These are phyloP conservation scores for Tolypocladium sp. DNA, from an alignment of 2,329 filamentous ascomycete genomes.

Conservation along the genomic window DNA sequence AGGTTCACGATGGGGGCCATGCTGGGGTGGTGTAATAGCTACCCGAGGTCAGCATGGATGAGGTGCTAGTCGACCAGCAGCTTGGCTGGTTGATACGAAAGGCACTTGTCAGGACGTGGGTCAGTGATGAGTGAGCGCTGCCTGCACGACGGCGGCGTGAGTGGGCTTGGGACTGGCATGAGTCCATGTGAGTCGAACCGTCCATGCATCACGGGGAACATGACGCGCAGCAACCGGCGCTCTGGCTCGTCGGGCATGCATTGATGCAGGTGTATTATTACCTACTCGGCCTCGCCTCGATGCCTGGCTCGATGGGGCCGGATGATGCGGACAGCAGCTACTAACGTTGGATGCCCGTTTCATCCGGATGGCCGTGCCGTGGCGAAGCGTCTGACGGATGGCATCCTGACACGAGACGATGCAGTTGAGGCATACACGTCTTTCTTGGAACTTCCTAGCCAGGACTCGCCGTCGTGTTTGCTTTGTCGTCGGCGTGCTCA, in stretches of 20 bases:
- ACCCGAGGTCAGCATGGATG: neutral
- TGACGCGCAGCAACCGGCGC: neutral
- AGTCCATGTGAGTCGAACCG: neutral
- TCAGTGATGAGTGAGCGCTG: neutral
- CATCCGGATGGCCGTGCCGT: neutral
- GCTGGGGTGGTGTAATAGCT: neutral
- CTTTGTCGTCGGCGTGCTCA: neutral
- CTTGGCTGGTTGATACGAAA: neutral
- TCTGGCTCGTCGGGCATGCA: neutral
- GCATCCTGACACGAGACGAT: neutral
- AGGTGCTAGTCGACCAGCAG: neutral
- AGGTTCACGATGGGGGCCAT: neutral
- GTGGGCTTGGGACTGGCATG: neutral
- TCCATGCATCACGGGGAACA: neutral
- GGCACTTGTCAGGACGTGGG: neutral
- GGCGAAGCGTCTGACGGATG: neutral
- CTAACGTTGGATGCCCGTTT: neutral
- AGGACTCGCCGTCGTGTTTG: neutral
- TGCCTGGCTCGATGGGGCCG: neutral
- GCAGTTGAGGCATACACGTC: neutral
- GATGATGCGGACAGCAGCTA: neutral
- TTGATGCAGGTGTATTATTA: neutral
- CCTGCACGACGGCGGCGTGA: neutral
- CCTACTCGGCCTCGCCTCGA: neutral
- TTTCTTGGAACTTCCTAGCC: conserved; percentile 23